Percentiles rank a stretch among this genome's conserved stretches.
phyloP scores from a whole-genome alignment of 1,284 basidiomycete genomes.

The Puccinia triticina region DNA sequence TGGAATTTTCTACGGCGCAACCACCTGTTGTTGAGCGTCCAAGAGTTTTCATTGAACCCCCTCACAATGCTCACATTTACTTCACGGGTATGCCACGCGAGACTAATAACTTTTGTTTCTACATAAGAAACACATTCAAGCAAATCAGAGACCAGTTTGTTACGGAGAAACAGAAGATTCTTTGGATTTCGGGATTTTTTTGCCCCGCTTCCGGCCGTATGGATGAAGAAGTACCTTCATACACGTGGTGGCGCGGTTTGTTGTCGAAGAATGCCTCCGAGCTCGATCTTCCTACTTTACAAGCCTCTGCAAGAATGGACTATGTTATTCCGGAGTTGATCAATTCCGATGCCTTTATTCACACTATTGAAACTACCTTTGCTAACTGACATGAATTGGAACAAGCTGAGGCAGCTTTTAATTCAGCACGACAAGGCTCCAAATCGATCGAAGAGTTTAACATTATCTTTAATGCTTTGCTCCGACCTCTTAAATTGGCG shows the following conservation, averaged over 20 bases:
- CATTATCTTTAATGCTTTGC: neutral
- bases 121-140: too few species aligned
- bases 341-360: neutral
- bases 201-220: neutral
- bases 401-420: neutral
- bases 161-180: neutral
- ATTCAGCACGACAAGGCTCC: neutral
- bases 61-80: too few species aligned
- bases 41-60: too few species aligned
- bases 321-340: neutral
- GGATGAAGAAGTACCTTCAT: neutral
- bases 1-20: too few species aligned
- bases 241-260: too few species aligned
- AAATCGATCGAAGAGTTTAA: conserved; percentile 10
- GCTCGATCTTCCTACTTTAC: neutral
- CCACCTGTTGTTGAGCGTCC: too few species aligned
- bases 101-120: too few species aligned
- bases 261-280: too few species aligned
- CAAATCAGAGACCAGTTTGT: neutral
- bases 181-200: neutral
- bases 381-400: neutral
- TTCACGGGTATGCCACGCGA: too few species aligned
- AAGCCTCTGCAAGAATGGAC: neutral
- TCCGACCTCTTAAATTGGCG: too few species aligned
- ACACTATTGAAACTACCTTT: neutral